Percentiles rank a stretch among this genome's conserved stretches.
Evolutionary conservation across 1,284 basidiomycete genomes (phyloP).

Genomic region (Tilletia indica): DNA sequence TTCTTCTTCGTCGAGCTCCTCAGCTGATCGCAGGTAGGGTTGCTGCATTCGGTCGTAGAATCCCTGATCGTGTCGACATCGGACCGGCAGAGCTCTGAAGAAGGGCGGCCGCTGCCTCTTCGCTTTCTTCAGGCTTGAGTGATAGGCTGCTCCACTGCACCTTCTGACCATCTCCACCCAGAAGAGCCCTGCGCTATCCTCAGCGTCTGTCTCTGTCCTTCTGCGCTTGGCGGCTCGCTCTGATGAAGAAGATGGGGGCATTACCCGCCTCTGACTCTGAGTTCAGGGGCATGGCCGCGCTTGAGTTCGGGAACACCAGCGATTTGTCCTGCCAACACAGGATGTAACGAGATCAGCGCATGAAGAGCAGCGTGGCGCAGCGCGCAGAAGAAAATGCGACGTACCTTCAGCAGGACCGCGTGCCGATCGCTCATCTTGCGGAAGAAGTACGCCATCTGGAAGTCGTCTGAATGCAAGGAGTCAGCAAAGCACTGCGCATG

Average conservation of each 20-base stretch:
- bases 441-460: conserved; percentile 57
- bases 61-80: background rate
- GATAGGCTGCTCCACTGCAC: background rate
- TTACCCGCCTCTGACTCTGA: conserved; percentile 4
- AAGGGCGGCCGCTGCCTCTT: background rate
- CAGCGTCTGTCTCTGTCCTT: background rate
- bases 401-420: conserved; percentile 56
- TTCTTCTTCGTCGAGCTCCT: background rate
- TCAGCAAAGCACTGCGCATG: background rate
- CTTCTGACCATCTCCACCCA: background rate
- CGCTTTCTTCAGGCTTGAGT: background rate
- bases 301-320: background rate
- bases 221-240: background rate
- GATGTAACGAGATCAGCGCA: background rate
- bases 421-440: conserved; percentile 52
- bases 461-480: conserved; percentile 32
- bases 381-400: background rate
- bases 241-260: background rate
- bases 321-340: background rate
- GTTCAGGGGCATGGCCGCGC: background rate
- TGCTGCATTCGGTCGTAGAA: background rate
- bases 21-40: background rate
- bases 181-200: background rate
- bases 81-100: background rate
- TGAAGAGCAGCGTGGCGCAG: background rate